These are phyloP conservation scores for Lentinula guzmanii DNA, from an alignment of 768 basidiomycete species.

Conservation along the genomic window DNA sequence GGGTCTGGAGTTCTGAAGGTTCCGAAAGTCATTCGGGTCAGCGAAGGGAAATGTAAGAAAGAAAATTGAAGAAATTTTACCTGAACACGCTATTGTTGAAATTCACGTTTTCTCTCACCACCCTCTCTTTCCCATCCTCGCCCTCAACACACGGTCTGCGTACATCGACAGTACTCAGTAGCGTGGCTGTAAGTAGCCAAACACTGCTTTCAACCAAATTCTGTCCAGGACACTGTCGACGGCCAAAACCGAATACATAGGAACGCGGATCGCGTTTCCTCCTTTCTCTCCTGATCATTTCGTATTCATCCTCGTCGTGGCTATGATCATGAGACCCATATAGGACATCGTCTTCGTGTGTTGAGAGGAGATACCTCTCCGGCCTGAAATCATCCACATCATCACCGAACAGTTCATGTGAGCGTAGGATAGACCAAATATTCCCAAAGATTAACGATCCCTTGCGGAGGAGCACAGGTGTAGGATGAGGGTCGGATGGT, in stretches of 20 bases:
- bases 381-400: slow-evolving; percentile 11
- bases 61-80: slow-evolving; percentile 23
- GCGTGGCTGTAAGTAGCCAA: slow-evolving; percentile 51
- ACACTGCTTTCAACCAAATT: slow-evolving; percentile 58
- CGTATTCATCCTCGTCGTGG: slow-evolving; percentile 9
- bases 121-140: background rate
- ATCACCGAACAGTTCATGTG: slow-evolving; percentile 1
- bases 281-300: slow-evolving; percentile 15
- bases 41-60: background rate
- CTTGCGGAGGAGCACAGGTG: slow-evolving; percentile 4
- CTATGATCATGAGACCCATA: background rate
- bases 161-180: slow-evolving; percentile 56
- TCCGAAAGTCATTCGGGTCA: background rate
- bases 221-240: slow-evolving; percentile 59
- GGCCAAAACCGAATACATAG: slow-evolving; percentile 44
- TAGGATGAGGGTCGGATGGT: slow-evolving; percentile 46
- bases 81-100: slow-evolving; percentile 63
- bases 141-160: slow-evolving; percentile 43
- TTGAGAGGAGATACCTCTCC: slow-evolving; percentile 15
- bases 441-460: slow-evolving; percentile 43
- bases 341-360: slow-evolving; percentile 12
- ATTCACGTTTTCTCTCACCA: slow-evolving; percentile 21
- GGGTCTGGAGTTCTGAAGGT: slow-evolving; percentile 35
- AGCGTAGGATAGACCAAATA: slow-evolving; percentile 38
- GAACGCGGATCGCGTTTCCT: slow-evolving; percentile 36